Base-by-base conservation (phyloP, 805 yeast genomes). In the Yarrowia osloensis region DNA sequence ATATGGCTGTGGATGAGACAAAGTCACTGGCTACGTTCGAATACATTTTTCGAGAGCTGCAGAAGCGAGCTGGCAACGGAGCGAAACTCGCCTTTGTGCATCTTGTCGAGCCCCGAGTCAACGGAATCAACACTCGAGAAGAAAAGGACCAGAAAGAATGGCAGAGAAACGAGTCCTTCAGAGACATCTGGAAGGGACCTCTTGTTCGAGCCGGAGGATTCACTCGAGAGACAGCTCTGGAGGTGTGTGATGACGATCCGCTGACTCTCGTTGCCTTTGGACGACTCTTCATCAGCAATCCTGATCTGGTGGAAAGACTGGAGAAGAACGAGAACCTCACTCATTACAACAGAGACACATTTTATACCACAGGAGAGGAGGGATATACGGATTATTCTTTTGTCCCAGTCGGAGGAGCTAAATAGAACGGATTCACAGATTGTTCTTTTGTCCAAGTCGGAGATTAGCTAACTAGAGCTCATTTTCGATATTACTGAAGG, bases 251-350 rank as follows among this genome's bases (percentile, higher is more conserved):
- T 40, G 68, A 35, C 3, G 63, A 68, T n/a, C 63, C 65, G 19
- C 70, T 67, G 44, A 57, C 70, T 15, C 46, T 79, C 42, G 70
- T 81, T 24, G 84, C 80, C 1, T 74, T 78, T 68, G 87, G 87
- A 35, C 80, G 88, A 68, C 77, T 74, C 68, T 85, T 80, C 73
- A 80, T 83, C 61, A 75, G 86, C 29, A 86, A 85, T 75, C 88
- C 88, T 2, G 89, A 86, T 72, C 73, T 86, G 39, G 81, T 80
- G 21, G 72, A 76, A 19, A 77, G 86, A 68, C 67, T 85, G 46
- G 76, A 78, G 69, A 74, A 81, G 39, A 81, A 80, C 31, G 67
- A 74, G 40, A 79, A 80, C 55, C 74, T 84, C 67, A 78, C 77
- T 68, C 70, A 75, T 29, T 86, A 85, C 72, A 78, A 84, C 73